phyloP scores from a whole-genome alignment of 176 grass and related monocot genomes.

The Melocanna baccifera region DNA sequence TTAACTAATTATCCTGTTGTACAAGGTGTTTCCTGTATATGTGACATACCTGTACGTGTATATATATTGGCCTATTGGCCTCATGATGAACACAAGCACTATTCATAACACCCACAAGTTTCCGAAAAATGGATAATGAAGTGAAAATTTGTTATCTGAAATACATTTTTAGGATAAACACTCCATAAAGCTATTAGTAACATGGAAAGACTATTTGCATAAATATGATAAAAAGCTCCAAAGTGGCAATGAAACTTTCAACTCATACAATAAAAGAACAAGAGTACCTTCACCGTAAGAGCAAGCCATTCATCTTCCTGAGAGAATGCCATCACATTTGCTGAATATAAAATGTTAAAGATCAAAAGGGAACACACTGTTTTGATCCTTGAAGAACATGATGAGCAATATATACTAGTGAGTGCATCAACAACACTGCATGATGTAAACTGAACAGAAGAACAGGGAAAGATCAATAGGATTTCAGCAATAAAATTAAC shows the following conservation, averaged over 20 bases:
- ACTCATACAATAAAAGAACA: conserved; percentile 21
- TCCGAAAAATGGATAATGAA: background rate
- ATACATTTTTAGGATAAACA: background rate
- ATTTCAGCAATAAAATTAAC: conserved; percentile 65
- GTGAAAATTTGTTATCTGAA: background rate
- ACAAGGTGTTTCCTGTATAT: too few species aligned
- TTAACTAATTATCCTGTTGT: too few species aligned
- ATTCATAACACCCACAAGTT: too few species aligned
- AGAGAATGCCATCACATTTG: conserved; percentile 36
- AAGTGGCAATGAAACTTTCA: background rate
- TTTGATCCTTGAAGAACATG: conserved; percentile 38
- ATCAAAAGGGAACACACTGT: conserved; percentile 52
- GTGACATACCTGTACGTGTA: too few species aligned
- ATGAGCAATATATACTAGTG: conserved; percentile 39
- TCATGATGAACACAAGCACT: too few species aligned
- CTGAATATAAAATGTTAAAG: conserved; percentile 75
- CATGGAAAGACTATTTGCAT: conserved; percentile 1
- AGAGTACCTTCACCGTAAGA: conserved; percentile 70
- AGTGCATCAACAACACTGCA: conserved; percentile 56
- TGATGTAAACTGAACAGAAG: conserved; percentile 60
- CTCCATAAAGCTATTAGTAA: background rate
- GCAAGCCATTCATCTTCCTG: conserved; percentile 64
- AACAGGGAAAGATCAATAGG: conserved; percentile 51
- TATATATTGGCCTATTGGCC: too few species aligned
- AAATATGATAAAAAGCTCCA: background rate